Evolutionary conservation across 768 basidiomycete genomes (phyloP), one percentile per base, ranked within the genome.

Genomic region (Leccinellum rugosiceps): DNA sequence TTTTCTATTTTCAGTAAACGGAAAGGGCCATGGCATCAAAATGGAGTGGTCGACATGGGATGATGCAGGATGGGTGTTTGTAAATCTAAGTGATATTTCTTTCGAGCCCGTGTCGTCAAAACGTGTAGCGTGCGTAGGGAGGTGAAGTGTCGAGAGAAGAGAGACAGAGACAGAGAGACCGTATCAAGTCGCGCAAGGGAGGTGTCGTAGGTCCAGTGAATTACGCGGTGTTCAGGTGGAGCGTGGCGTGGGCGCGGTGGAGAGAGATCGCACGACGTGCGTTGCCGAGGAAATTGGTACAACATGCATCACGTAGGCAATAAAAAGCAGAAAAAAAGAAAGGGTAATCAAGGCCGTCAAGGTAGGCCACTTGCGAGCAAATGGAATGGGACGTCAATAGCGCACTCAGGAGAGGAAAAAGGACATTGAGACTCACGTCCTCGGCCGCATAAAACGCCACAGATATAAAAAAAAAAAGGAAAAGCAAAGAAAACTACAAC

Each of bases 391-490:
- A 43, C 26, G 53, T 66, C 52, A 68, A 50, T 35, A 32, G 13
- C 32, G 28, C 8, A 46, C 15, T 0, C 6, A 17, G 31, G 3
- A 28, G 19, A 28, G 8, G 19, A 6, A 25, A 28, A 13, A 13
- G 4, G 21, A 23, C 2, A 3, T 0, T 35, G 35, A 21, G 6
- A 61, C 66, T 57, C 58, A 68, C 65, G 47, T 46, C 56, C 56
- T 32, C 55, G 2, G 46, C 30, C 46, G 49, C 50, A 8, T 15
- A n/a, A 23, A 34, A 52, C 14, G 32, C 19, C 41, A 15, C 15
- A 35, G 35, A 17, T 2, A 17, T 8, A 35, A 35, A 35, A 17
- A 7, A 17, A 8, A 38, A 6, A 35, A 35, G 17, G 8, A 7
- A 35, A 17, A 38, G 5, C 1, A 44, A 23, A 23, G n/a, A 30